Evolutionary conservation across 768 basidiomycete genomes (phyloP), one percentile per base, ranked within the genome.

Genomic region (Trametes punicea): DNA sequence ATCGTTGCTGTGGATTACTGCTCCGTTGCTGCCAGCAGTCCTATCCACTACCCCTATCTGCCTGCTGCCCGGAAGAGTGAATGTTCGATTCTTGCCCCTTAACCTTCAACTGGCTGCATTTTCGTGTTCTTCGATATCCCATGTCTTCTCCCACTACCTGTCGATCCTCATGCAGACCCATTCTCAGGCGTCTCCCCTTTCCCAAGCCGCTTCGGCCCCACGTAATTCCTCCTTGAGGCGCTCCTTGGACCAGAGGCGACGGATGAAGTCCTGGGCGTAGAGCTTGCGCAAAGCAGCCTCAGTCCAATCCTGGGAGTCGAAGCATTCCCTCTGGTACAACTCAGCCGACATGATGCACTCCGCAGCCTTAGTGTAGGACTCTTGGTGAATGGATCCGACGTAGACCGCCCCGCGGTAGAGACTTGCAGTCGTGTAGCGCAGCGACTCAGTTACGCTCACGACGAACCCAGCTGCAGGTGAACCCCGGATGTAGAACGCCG

Each of bases 401-500:
- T 16, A 16, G 2, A 46, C 20, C n/a, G 34, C 20, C 7, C 52
- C 52, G n/a, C 52, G 52, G 44, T 46, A 54, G 2, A 41, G 25
- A 20, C 6, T 2, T 2, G n/a, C 3, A 2, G 18, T 45, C 23
- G 20, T 49, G 40, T 46, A 61, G 18, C 30, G 41, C 26, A 39
- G 21, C 30, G 21, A n/a, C 2, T 31, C 27, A 23, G 5, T 18
- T 3, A 27, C 8, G 11, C 41, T 20, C 13, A 34, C 23, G n/a
- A 2, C 1, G 41, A 33, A 57, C 3, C 44, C 44, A 5, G 13
- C 18, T 21, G 29, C 44, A 6, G 34, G 11, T 1, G 46, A 50
- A 1, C 60, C 60, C 2, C 7, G 33, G 4, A 61, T 23, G 56
- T 25, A 53, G 49, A 55, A 61, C 15, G 26, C 23, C n/a, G 46